Evolutionary conservation across 176 grass and related monocot species (phyloP).

Genomic region (Eremochloa ophiuroides): DNA sequence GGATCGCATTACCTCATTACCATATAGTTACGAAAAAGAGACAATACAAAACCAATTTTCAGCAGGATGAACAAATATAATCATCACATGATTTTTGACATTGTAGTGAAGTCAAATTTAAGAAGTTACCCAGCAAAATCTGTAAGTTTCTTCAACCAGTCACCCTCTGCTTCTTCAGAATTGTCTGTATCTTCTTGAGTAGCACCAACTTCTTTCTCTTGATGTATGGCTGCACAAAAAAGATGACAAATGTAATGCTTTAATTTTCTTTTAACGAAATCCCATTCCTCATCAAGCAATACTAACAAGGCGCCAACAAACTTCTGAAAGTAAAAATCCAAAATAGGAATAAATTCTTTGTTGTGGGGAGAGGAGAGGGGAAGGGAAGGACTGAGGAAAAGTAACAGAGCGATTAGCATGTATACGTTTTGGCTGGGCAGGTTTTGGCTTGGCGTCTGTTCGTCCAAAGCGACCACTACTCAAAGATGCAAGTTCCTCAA

Average conservation of each 20-base stretch:
- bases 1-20: not conserved
- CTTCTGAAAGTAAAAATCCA: not conserved
- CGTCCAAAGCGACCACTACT: conserved; percentile 35
- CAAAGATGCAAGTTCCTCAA: conserved; percentile 86
- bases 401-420: not conserved
- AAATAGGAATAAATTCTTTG: conserved; percentile 20
- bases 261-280: not conserved
- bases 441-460: conserved; percentile 46
- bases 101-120: not conserved
- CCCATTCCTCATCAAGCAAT: not conserved
- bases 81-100: not conserved
- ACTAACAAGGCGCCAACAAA: not conserved
- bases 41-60: not conserved
- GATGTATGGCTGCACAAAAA: conserved; percentile 46
- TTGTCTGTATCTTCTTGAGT: conserved; percentile 41
- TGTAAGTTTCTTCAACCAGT: conserved; percentile 84
- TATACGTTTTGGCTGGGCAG: conserved; percentile 58
- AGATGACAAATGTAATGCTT: conserved; percentile 2
- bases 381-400: not conserved
- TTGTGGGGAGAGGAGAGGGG: not conserved
- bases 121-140: conserved; percentile 86
- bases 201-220: conserved; percentile 36
- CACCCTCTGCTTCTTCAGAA: conserved; percentile 49
- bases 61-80: not conserved
- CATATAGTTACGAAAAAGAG: not conserved